These are phyloP conservation scores for Microstroma glucosiphilum DNA, from an alignment of 1,284 basidiomycete species.

Conservation along the genomic window DNA sequence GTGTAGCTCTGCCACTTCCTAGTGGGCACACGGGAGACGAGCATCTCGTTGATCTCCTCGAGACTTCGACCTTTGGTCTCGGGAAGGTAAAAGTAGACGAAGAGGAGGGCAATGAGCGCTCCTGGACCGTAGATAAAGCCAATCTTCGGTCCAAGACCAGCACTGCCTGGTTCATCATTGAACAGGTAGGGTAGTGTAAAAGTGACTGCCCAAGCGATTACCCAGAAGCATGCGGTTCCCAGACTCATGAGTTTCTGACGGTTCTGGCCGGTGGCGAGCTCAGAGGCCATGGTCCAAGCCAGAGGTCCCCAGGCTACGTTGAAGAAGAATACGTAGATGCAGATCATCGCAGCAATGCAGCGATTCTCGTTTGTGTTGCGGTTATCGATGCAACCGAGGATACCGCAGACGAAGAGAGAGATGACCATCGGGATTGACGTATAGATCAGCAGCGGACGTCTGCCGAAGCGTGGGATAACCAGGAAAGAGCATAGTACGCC, in stretches of 20 bases:
- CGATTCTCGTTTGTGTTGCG: conserved; percentile 37
- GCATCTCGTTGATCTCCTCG: conserved; percentile 45
- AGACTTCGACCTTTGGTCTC: conserved; percentile 37
- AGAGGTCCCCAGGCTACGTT: conserved; percentile 55
- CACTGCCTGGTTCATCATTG: conserved; percentile 31
- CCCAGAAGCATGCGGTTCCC: conserved; percentile 54
- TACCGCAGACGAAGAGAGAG: conserved; percentile 52
- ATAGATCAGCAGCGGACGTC: conserved; percentile 52
- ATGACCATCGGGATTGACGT: conserved; percentile 53
- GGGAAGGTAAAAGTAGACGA: conserved; percentile 54
- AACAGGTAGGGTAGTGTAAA: conserved; percentile 41
- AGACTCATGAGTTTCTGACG: conserved; percentile 54
- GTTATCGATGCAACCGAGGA: conserved; percentile 43
- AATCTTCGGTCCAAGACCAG: conserved; percentile 51
- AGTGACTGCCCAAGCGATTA: conserved; percentile 53
- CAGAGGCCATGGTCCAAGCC: conserved; percentile 51
- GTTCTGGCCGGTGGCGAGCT: conserved; percentile 52
- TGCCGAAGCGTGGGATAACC: conserved; percentile 54
- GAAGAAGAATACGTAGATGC: conserved; percentile 53
- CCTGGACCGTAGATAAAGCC: conserved; percentile 52
- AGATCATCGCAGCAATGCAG: conserved; percentile 54
- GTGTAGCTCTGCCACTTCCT: conserved; percentile 32
- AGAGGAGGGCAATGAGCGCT: conserved; percentile 50
- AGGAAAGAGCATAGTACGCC: conserved; percentile 52
- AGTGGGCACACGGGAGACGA: conserved; percentile 31